Evolutionary conservation across 2,329 filamentous ascomycete genomes (phyloP), one percentile per base, ranked within the genome.

Genomic region (Mariannaea elegans): DNA sequence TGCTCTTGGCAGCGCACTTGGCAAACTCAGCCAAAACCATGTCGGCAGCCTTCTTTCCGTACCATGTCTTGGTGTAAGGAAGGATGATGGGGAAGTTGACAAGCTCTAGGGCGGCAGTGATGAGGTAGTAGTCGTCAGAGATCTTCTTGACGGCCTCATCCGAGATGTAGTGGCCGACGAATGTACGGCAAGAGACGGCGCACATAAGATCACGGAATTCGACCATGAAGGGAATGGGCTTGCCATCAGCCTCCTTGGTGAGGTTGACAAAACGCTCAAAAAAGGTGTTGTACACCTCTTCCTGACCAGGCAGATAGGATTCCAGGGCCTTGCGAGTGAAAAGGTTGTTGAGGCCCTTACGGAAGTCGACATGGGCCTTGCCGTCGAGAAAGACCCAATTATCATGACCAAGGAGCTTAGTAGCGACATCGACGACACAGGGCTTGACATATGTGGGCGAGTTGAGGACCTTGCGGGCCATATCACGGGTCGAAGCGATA

Each of bases 341-440:
- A 24, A 98, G 86, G 59, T 90, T 90, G 77, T 97, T 98, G 67
- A 99, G 84, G 52, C 95, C 95, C 82, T 97, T 98, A 76, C 95
- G 94, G 81, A 95, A 99, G 73, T 98, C 95, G 68, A 97, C 92
- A 72, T 99, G 95, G 36, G 89, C 88, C 80, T 94, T 96, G 73
- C 95, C 95, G 74, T 98, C 94, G 66, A 99, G 83, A 80, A 98
- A 98, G 16, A 98, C 95, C 93, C 94, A 99, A 82, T 97, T 97
- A 72, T 91, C 90, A 62, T 89, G 86, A 60, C 95, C 92, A 51
- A 99, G 88, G 49, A 99, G 90, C 82, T 98, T 98, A 79, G 93
- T 89, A 18, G 95, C 95, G 60, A 90, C 88, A 76, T 98, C 94
- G 65, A 99, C 95, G 63, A 99, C 94, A 73, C 94, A 98, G 39